These are phyloP conservation scores for Coemansia sp. DNA, from an alignment of 192 early-diverging fungal genomes.

Conservation along the genomic window DNA sequence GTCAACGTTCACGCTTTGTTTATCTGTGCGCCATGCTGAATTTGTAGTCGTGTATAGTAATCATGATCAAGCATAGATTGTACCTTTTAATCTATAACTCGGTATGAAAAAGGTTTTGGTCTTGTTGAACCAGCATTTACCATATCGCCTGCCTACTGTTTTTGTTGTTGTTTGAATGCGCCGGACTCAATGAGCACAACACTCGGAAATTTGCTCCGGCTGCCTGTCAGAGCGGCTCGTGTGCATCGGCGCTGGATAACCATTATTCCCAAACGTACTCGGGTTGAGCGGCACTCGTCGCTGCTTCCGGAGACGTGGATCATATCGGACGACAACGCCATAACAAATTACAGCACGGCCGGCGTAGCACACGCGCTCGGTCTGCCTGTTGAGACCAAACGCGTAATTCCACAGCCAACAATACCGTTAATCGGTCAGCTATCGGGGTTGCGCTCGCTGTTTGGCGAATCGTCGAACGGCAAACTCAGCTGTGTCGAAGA, in stretches of 20 bases:
- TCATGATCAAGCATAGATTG: not conserved
- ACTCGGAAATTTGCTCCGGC: not conserved
- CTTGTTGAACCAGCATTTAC: too few species aligned
- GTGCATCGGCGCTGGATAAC: not conserved
- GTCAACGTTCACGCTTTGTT: not conserved
- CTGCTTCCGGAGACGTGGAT: slow-evolving; percentile 41
- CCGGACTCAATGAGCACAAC: slow-evolving; percentile 10
- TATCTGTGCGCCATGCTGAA: not conserved
- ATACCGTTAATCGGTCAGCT: slow-evolving; percentile 7
- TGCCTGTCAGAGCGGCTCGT: not conserved
- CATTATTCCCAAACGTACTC: slow-evolving; percentile 7
- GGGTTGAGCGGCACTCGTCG: slow-evolving; percentile 41
- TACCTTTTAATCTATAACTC: not conserved
- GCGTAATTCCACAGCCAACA: slow-evolving; percentile 1
- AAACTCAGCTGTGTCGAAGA: slow-evolving; percentile 11
- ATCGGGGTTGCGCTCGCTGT: slow-evolving; percentile 6
- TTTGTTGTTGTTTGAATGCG: not conserved
- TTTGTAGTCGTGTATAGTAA: not conserved
- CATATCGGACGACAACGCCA: slow-evolving; percentile 18
- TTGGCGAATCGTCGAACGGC: not conserved
- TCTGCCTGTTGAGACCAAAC: slow-evolving; percentile 24
- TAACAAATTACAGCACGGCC: slow-evolving; percentile 16
- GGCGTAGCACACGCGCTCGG: slow-evolving; percentile 26
- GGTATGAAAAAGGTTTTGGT: too few species aligned
- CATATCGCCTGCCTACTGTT: not conserved